phyloP scores from a whole-genome alignment of 805 yeast species.

The Kregervanrija fluxuum region DNA sequence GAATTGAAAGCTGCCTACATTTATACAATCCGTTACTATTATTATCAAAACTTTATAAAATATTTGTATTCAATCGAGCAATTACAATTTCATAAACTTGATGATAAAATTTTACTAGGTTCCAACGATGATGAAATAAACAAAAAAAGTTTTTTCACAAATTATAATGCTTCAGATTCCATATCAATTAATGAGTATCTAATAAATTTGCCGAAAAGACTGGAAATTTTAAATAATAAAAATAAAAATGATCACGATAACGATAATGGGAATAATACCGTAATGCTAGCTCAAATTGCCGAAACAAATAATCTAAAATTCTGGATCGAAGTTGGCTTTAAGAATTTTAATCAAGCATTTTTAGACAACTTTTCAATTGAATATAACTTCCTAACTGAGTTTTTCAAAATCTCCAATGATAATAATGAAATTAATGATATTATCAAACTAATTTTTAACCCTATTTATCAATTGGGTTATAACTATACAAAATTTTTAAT shows the following conservation, averaged over 20 bases:
- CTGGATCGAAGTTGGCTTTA: constrained; percentile 67
- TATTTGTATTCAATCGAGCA: constrained; percentile 68
- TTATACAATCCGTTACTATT: constrained; percentile 92
- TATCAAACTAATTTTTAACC: constrained; percentile 44
- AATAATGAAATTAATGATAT: constrained; percentile 35
- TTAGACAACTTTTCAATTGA: constrained; percentile 75
- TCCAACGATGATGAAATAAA: constrained; percentile 15
- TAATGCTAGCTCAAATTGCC: constrained; percentile 77
- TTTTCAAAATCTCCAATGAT: constrained; percentile 48
- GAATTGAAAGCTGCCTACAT: constrained; percentile 76
- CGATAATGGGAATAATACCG: constrained; percentile 39
- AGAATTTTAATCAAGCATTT: constrained; percentile 65
- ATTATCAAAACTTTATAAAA: constrained; percentile 66
- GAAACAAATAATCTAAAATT: constrained; percentile 58
- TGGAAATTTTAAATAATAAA: constrained; percentile 37
- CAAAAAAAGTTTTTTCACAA: background rate
- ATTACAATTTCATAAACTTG: constrained; percentile 48
- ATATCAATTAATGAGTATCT: constrained; percentile 45
- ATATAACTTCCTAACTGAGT: constrained; percentile 63
- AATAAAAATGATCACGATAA: constrained; percentile 26
- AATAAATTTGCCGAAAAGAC: constrained; percentile 48
- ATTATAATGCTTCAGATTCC: constrained; percentile 5
- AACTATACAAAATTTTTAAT: constrained; percentile 37
- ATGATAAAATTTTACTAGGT: constrained; percentile 29
- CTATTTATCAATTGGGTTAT: constrained; percentile 44